Conservation (phyloP, 2,329 filamentous ascomycete genomes). For the Cryphonectria nitschkei region DNA sequence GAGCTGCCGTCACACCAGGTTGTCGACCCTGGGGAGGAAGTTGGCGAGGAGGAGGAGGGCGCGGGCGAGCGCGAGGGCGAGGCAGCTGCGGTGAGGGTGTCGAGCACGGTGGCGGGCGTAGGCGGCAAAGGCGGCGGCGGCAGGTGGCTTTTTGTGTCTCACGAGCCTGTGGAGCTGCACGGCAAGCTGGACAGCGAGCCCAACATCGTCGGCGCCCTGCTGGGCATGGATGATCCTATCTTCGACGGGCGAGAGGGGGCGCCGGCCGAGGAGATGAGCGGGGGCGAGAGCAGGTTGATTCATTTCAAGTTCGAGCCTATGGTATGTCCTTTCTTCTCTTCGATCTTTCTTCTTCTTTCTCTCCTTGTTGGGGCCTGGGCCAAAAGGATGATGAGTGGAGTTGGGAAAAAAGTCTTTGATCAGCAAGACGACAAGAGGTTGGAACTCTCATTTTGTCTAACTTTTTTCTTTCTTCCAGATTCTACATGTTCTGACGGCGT, state of each 20-base stretch:
- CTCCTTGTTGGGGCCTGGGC: no score
- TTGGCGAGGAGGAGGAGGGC: not conserved
- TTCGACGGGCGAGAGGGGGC: constrained; percentile 29
- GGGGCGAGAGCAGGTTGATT: constrained; percentile 55
- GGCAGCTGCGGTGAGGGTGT: constrained; percentile 27
- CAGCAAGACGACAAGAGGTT: not conserved
- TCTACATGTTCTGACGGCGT: constrained; percentile 82
- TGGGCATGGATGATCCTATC: constrained; percentile 44
- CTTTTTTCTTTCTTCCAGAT: constrained; percentile 63
- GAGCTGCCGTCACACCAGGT: constrained; percentile 30
- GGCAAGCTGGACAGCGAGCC: constrained; percentile 30
- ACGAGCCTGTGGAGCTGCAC: constrained; percentile 63
- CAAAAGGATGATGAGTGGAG: not conserved
- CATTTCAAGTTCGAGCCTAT: constrained; percentile 95
- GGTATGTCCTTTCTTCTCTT: constrained; percentile 55
- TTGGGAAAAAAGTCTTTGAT: not conserved
- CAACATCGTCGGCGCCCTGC: constrained; percentile 35
- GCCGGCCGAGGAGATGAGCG: constrained; percentile 31
- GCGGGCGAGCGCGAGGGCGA: constrained; percentile 16
- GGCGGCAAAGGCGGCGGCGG: constrained; percentile 88
- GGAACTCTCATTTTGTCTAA: not conserved
- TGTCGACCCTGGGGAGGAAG: constrained; percentile 9
- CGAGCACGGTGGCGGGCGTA: constrained; percentile 57
- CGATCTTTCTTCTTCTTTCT: no score
- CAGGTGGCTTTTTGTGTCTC: constrained; percentile 85